These are phyloP conservation scores for Diaporthe helianthi DNA, from an alignment of 2,329 filamentous ascomycete species.

Conservation along the genomic window DNA sequence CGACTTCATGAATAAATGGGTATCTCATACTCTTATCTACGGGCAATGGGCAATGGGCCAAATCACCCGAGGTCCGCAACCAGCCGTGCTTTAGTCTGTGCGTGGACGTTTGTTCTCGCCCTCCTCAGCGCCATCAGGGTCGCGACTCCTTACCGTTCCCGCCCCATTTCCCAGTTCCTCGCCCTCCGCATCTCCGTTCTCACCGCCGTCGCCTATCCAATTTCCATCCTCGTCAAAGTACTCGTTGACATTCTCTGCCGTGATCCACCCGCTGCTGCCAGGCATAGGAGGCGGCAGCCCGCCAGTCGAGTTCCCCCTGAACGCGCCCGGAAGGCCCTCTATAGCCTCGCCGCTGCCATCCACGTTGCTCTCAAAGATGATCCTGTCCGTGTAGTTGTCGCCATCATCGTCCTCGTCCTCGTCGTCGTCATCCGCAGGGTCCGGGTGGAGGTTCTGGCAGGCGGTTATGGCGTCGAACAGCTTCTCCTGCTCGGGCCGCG, in stretches of 20 bases:
- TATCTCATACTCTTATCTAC: neutral
- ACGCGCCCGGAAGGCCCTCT: conserved; percentile 64
- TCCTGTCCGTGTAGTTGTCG: conserved; percentile 60
- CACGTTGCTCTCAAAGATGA: conserved; percentile 66
- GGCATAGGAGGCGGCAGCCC: conserved; percentile 72
- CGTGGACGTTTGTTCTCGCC: conserved; percentile 57
- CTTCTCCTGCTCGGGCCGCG: conserved; percentile 47
- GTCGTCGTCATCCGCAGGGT: conserved; percentile 65
- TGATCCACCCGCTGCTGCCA: conserved; percentile 84
- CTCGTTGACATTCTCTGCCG: conserved; percentile 86
- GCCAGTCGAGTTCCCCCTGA: conserved; percentile 55
- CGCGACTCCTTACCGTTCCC: conserved; percentile 61
- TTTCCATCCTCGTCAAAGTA: conserved; percentile 84
- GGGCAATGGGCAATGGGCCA: neutral
- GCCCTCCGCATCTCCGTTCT: conserved; percentile 47
- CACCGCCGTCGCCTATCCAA: conserved; percentile 63
- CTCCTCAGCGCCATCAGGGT: conserved; percentile 48
- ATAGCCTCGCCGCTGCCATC: conserved; percentile 62
- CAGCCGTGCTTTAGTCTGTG: conserved; percentile 47
- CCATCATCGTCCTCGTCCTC: conserved; percentile 66
- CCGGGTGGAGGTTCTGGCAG: conserved; percentile 79
- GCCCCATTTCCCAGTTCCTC: conserved; percentile 69
- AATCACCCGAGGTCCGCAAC: neutral
- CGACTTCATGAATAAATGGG: neutral
- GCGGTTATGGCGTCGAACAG: conserved; percentile 75